Evolutionary conservation across 2,329 filamentous ascomycete genomes (phyloP).

Genomic region (Xylaria polymorpha): DNA sequence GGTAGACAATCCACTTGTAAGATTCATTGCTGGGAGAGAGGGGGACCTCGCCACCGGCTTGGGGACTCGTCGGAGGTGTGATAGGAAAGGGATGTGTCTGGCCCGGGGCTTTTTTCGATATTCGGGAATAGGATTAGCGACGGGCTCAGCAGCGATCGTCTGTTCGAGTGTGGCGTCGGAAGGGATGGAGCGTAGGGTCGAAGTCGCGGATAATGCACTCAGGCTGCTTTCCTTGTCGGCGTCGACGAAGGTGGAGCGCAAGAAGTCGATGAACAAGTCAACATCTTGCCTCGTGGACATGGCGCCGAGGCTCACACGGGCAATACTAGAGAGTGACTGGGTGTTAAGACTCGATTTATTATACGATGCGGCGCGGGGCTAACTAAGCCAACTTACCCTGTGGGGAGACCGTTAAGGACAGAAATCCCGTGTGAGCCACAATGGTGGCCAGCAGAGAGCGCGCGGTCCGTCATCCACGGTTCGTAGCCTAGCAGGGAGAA

Average conservation of each 20-base stretch:
- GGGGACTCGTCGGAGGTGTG: slow-evolving; percentile 28
- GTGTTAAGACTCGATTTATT: slow-evolving; percentile 10
- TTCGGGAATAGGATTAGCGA: slow-evolving; percentile 14
- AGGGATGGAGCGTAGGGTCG: slow-evolving; percentile 36
- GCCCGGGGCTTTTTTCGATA: slow-evolving; percentile 23
- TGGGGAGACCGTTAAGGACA: slow-evolving; percentile 65
- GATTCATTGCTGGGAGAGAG: slow-evolving; percentile 25
- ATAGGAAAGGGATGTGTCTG: slow-evolving; percentile 33
- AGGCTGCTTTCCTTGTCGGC: slow-evolving; percentile 35
- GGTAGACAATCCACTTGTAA: slow-evolving; percentile 9
- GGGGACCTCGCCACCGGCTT: slow-evolving; percentile 25
- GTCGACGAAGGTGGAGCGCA: slow-evolving; percentile 55
- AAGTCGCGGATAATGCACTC: slow-evolving; percentile 34
- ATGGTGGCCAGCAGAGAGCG: slow-evolving; percentile 67
- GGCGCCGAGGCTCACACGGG: slow-evolving; percentile 70
- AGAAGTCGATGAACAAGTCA: slow-evolving; percentile 60
- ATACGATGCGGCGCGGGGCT: not conserved
- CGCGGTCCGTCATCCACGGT: slow-evolving; percentile 64
- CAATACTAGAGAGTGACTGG: slow-evolving; percentile 57
- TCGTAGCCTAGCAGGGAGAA: slow-evolving; percentile 62
- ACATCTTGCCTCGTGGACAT: slow-evolving; percentile 69
- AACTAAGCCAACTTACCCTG: slow-evolving; percentile 56
- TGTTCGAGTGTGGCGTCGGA: slow-evolving; percentile 33
- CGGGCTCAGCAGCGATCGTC: slow-evolving; percentile 6
- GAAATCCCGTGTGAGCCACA: slow-evolving; percentile 66